These are phyloP conservation scores for Nakazawaea populi DNA, from an alignment of 805 yeast species.

Conservation along the genomic window DNA sequence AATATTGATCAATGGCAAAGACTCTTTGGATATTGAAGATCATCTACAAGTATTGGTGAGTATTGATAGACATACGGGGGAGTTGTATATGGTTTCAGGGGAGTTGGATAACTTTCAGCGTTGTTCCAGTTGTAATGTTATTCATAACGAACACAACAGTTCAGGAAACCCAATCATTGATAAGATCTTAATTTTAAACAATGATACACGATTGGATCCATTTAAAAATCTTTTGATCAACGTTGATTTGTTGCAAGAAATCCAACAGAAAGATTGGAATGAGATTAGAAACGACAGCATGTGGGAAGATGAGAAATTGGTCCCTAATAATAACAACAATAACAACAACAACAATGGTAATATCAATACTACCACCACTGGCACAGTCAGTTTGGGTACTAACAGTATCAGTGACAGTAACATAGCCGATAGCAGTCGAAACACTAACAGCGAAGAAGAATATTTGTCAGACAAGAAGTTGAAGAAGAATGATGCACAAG, in stretches of 20 bases:
- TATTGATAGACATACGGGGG: slow-evolving; percentile 28
- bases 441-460: not conserved
- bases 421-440: no score
- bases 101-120: slow-evolving; percentile 20
- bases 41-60: slow-evolving; percentile 20
- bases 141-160: not conserved
- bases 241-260: not conserved
- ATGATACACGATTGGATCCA: not conserved
- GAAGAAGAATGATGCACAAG: slow-evolving; percentile 1
- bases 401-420: no score
- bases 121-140: slow-evolving; percentile 4
- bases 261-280: not conserved
- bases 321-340: no score
- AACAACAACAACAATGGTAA: no score
- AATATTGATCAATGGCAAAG: slow-evolving; percentile 23
- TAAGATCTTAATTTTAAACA: not conserved
- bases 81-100: slow-evolving; percentile 24
- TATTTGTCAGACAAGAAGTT: slow-evolving; percentile 2
- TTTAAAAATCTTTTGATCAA: not conserved
- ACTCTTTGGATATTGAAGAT: slow-evolving; percentile 11
- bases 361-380: no score
- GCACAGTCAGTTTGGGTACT: no score
- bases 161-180: slow-evolving; percentile 8
- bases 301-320: not conserved
- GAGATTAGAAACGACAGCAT: slow-evolving; percentile 2